Percentiles rank a stretch among this genome's conserved stretches.
Conservation (phyloP, 805 yeast species). For the Candida boleticola region DNA sequence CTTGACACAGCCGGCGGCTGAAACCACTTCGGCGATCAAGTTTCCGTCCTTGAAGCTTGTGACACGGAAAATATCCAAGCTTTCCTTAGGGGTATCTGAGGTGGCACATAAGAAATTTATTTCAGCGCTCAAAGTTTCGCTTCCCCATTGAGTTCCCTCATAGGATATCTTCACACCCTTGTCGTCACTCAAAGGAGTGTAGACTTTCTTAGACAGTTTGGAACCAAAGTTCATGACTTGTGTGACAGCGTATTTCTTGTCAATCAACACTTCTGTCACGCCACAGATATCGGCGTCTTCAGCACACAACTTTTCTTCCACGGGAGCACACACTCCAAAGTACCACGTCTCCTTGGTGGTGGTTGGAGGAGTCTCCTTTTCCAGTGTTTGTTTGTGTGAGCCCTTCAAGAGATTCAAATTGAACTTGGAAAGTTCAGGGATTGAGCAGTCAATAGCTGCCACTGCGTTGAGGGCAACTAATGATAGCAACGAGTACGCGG, state of each 20-base stretch:
- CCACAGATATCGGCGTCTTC: constrained; percentile 79
- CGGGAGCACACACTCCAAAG: constrained; percentile 64
- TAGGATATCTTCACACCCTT: constrained; percentile 38
- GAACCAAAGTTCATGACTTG: constrained; percentile 61
- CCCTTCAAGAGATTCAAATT: constrained; percentile 51
- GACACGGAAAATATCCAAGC: constrained; percentile 23
- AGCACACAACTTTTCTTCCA: constrained; percentile 57
- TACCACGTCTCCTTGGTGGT: constrained; percentile 61
- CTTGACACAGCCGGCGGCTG: constrained; percentile 41
- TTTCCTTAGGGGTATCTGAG: constrained; percentile 17
- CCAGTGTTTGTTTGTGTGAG: constrained; percentile 37
- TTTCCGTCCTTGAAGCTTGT: constrained; percentile 36
- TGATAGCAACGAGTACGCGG: neutral
- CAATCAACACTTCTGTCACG: constrained; percentile 51
- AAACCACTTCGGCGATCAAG: constrained; percentile 25
- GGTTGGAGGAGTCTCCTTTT: constrained; percentile 77
- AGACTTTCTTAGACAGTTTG: constrained; percentile 29
- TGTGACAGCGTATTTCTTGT: constrained; percentile 48
- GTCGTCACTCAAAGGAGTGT: constrained; percentile 25
- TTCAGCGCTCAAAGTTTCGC: constrained; percentile 44
- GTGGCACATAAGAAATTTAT: constrained; percentile 48
- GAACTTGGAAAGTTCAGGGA: constrained; percentile 33
- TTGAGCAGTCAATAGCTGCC: constrained; percentile 33
- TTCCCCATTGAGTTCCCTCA: constrained; percentile 71
- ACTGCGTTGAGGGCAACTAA: neutral